Conservation (phyloP, 192 early-diverging fungal genomes). For the Backusella liffmaniae region DNA sequence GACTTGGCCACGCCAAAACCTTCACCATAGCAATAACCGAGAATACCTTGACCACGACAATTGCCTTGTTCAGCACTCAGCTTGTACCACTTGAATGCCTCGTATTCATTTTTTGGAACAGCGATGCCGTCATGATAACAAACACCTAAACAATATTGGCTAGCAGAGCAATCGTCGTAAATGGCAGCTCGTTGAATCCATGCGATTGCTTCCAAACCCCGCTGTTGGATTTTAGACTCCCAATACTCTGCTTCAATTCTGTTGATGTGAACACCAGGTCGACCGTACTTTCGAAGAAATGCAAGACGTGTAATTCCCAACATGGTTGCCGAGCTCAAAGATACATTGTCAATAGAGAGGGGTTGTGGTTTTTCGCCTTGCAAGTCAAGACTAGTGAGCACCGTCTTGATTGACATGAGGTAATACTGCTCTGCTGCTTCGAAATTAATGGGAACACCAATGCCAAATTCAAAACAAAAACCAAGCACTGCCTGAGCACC, state of each 20-base stretch:
- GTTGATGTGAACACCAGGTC: conserved; percentile 75
- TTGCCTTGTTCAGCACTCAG: conserved; percentile 59
- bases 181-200: conserved; percentile 68
- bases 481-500: conserved; percentile 68
- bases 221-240: conserved; percentile 57
- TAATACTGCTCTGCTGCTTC: conserved; percentile 67
- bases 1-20: conserved; percentile 70
- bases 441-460: conserved; percentile 66
- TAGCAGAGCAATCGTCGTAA: conserved; percentile 49
- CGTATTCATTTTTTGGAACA: conserved; percentile 55
- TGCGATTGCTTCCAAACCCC: conserved; percentile 51
- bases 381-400: neutral
- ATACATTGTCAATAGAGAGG: neutral
- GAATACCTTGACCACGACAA: conserved; percentile 60
- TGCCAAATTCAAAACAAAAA: conserved; percentile 85
- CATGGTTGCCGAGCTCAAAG: conserved; percentile 41
- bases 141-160: conserved; percentile 68
- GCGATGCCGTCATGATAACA: conserved; percentile 83
- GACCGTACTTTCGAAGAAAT: conserved; percentile 79
- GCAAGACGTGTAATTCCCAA: conserved; percentile 66
- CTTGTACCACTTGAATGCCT: conserved; percentile 76
- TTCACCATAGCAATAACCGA: conserved; percentile 82
- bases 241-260: conserved; percentile 79
- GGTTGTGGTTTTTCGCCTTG: neutral
- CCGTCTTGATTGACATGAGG: conserved; percentile 49